phyloP scores from a whole-genome alignment of 192 early-diverging fungal species.

The Chytriomyces sp. region DNA sequence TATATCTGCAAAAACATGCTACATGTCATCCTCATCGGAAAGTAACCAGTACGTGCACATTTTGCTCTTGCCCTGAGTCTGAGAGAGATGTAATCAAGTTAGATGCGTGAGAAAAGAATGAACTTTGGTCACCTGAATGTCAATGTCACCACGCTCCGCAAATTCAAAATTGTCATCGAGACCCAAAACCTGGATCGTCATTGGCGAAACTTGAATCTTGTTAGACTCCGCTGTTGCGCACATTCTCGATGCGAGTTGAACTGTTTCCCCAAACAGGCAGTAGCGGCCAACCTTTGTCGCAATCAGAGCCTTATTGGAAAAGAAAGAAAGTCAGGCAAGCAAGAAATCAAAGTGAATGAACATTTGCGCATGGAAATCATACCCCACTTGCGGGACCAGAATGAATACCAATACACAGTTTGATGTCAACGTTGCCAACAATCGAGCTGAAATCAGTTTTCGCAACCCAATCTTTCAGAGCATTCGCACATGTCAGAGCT shows the following conservation, averaged over 20 bases:
- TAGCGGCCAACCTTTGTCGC: conserved; percentile 46
- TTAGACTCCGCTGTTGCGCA: conserved; percentile 33
- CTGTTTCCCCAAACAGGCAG: conserved; percentile 47
- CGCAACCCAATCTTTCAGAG: neutral
- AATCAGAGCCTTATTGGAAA: conserved; percentile 44
- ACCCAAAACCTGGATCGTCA: conserved; percentile 24
- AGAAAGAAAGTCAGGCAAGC: neutral
- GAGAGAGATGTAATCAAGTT: no score
- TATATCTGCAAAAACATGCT: no score
- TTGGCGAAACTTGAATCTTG: conserved; percentile 40
- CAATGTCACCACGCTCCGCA: conserved; percentile 37
- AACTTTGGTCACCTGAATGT: no score
- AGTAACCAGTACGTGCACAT: conserved; percentile 46
- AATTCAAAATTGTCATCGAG: conserved; percentile 33
- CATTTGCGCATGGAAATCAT: neutral
- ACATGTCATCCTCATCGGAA: no score
- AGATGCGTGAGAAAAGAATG: no score
- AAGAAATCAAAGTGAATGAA: no score
- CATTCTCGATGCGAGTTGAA: conserved; percentile 43
- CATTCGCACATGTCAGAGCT: conserved; percentile 3
- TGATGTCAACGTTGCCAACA: conserved; percentile 25
- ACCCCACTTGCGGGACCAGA: conserved; percentile 40
- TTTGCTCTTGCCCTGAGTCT: conserved; percentile 37
- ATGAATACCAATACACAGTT: conserved; percentile 44
- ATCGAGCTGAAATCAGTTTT: conserved; percentile 3